These are phyloP conservation scores for Pseudodiploospora longispora DNA, from an alignment of 2,329 filamentous ascomycete genomes.

Conservation along the genomic window DNA sequence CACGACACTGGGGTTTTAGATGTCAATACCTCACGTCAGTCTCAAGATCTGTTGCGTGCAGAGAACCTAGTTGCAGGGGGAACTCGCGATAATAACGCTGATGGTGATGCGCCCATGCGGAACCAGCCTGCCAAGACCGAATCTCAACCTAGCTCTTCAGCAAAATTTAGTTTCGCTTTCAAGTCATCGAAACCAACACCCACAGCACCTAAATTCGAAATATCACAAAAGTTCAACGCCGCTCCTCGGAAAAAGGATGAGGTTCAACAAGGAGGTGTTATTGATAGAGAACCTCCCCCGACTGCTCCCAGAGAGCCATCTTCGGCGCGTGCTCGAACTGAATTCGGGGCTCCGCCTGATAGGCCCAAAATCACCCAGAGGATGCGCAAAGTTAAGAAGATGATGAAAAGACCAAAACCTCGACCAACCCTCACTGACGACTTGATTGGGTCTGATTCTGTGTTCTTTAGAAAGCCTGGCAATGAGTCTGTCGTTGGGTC, in stretches of 20 bases:
- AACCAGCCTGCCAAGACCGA: constrained; percentile 23
- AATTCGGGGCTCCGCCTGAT: constrained; percentile 24
- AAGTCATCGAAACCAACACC: constrained; percentile 59
- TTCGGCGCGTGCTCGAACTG: constrained; percentile 34
- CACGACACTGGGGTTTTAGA: constrained; percentile 11
- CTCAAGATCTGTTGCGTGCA: neutral
- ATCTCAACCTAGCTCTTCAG: constrained; percentile 39
- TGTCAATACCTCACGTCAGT: neutral
- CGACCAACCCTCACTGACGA: constrained; percentile 65
- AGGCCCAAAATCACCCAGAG: constrained; percentile 34
- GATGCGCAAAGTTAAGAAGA: constrained; percentile 58
- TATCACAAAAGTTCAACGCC: constrained; percentile 61
- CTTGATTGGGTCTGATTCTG: constrained; percentile 71
- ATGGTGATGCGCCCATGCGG: neutral
- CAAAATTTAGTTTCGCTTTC: constrained; percentile 87
- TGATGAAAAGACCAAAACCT: constrained; percentile 61
- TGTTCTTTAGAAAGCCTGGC: constrained; percentile 92
- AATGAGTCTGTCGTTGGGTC: constrained; percentile 95
- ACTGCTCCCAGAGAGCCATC: constrained; percentile 47
- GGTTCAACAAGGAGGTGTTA: constrained; percentile 13
- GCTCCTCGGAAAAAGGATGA: constrained; percentile 40
- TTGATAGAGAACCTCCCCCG: constrained; percentile 39
- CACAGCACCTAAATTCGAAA: constrained; percentile 54
- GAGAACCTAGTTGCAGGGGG: neutral
- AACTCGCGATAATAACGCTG: no score